phyloP scores from a whole-genome alignment of 306 rosid genomes.

The Gleditsia sinensis region DNA sequence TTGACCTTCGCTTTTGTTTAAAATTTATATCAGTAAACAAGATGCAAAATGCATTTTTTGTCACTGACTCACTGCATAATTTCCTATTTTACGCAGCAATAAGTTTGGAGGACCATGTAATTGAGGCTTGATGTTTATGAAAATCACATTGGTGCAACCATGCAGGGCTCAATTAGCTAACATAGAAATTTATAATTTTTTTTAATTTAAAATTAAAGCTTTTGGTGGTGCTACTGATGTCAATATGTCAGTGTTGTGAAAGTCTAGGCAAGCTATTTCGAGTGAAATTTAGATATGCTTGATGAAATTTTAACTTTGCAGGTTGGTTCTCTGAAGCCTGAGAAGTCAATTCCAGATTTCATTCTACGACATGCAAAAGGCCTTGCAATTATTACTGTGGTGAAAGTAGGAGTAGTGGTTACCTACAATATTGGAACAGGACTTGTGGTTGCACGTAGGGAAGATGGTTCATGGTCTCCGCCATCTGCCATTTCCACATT shows the following conservation, averaged over 20 bases:
- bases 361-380: slow-evolving; percentile 92
- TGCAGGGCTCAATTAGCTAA: not conserved
- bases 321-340: slow-evolving; percentile 73
- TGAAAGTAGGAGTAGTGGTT: slow-evolving; percentile 83
- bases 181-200: not conserved
- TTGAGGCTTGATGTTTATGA: not conserved
- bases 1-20: not conserved
- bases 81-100: slow-evolving; percentile 3
- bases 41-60: not conserved
- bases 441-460: slow-evolving; percentile 84
- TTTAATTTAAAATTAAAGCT: not conserved
- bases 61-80: not conserved
- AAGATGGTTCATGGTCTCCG: slow-evolving; percentile 98
- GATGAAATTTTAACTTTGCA: slow-evolving; percentile 38
- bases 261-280: not conserved
- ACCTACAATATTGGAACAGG: slow-evolving; percentile 96
- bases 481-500: slow-evolving; percentile 91
- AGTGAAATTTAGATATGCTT: slow-evolving; percentile 13
- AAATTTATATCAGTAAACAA: not conserved
- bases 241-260: slow-evolving; percentile 1
- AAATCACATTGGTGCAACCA: not conserved
- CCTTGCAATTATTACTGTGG: slow-evolving; percentile 89
- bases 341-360: slow-evolving; percentile 79
- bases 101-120: not conserved
- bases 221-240: slow-evolving; percentile 21